Conservation (phyloP, 306 rosid genomes). For the Gleditsia sinensis region DNA sequence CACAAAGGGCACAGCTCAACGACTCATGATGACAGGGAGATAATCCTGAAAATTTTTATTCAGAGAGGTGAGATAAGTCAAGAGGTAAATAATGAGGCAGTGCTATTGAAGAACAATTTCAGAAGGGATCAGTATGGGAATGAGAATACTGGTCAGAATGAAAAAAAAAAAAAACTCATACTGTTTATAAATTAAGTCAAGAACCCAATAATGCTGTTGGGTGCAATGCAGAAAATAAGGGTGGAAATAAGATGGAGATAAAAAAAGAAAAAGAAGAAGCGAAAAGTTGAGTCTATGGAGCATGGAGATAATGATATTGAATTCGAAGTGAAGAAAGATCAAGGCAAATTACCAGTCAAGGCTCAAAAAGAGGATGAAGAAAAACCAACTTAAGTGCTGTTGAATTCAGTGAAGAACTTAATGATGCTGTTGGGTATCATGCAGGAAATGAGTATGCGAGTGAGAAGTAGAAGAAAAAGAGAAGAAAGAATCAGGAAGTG, state of each 20-base stretch:
- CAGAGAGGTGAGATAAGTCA: not conserved
- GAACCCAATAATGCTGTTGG: not conserved
- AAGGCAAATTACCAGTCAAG: not conserved
- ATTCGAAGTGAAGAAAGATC: not conserved
- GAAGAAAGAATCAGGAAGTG: constrained; percentile 16
- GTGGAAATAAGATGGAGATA: not conserved
- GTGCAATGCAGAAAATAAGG: not conserved
- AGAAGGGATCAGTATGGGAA: not conserved
- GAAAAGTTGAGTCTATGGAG: not conserved
- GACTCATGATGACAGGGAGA: not conserved
- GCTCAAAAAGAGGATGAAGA: not conserved
- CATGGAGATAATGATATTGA: not conserved
- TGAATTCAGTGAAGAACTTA: not conserved
- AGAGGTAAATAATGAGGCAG: not conserved
- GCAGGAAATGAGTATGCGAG: not conserved
- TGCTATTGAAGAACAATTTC: not conserved
- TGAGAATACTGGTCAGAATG: not conserved
- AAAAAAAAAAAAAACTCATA: not conserved
- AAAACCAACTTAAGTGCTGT: not conserved
- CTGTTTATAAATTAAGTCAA: not conserved
- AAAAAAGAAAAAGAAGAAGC: not conserved
- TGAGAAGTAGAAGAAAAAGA: constrained; percentile 32
- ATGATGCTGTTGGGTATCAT: constrained; percentile 25
- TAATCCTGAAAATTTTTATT: not conserved
- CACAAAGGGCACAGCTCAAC: not conserved